phyloP scores from a whole-genome alignment of 768 basidiomycete species.

The Hypholoma fasciculare region DNA sequence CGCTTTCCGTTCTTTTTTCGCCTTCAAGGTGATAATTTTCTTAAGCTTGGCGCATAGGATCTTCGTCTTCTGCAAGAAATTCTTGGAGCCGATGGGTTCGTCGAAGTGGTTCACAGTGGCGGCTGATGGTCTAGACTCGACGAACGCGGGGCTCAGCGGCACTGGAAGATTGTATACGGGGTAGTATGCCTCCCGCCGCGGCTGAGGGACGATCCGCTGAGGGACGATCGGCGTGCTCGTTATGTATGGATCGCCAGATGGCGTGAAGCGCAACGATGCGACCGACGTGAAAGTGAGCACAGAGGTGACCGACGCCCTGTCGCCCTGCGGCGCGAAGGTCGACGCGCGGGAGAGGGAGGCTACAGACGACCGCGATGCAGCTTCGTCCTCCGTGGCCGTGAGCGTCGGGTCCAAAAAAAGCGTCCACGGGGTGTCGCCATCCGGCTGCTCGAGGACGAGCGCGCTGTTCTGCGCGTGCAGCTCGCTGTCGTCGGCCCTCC shows the following conservation, averaged over 20 bases:
- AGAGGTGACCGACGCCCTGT: neutral
- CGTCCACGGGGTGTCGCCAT: constrained; percentile 29
- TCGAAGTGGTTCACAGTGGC: neutral
- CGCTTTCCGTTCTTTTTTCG: neutral
- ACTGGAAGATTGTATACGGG: neutral
- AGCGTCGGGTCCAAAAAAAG: constrained; percentile 25
- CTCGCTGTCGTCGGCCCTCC: neutral
- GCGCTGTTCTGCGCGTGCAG: neutral
- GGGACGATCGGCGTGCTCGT: neutral
- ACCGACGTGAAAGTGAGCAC: neutral
- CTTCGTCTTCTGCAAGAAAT: constrained; percentile 19
- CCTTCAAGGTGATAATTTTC: constrained; percentile 8
- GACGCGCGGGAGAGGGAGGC: constrained; percentile 10
- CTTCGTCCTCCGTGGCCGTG: constrained; percentile 12
- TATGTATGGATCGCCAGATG: neutral
- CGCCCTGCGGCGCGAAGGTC: neutral
- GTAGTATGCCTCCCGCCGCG: neutral
- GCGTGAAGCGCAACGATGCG: neutral
- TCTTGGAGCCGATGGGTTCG: constrained; percentile 9
- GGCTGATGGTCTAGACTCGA: neutral
- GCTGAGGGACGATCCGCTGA: neutral
- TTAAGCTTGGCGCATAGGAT: constrained; percentile 18
- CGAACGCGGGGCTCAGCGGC: neutral
- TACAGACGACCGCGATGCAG: constrained; percentile 9
- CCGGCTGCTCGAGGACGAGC: constrained; percentile 24